A percentile compares a stretch with the other conserved stretches of the same genome.
Evolutionary conservation across 768 basidiomycete species (phyloP).

Genomic region (Daedaleopsis nitida): DNA sequence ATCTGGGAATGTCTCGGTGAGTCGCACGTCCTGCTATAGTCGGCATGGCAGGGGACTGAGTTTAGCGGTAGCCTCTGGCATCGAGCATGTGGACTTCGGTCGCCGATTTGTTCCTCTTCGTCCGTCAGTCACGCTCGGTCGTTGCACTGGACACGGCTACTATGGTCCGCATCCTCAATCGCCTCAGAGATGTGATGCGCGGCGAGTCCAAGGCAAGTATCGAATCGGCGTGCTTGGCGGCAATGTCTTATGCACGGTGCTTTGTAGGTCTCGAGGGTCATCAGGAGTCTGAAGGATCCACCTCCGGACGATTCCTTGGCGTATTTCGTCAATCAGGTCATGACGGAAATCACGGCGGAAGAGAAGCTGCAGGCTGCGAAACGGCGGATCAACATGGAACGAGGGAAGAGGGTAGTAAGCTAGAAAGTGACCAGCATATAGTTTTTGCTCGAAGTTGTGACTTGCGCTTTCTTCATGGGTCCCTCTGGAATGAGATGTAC

Average conservation of each 20-base stretch:
- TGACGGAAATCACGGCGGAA: conserved; percentile 64
- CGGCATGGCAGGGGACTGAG: neutral
- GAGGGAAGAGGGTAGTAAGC: conserved; percentile 22
- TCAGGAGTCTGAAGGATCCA: conserved; percentile 53
- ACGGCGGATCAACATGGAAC: conserved; percentile 26
- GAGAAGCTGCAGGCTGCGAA: conserved; percentile 60
- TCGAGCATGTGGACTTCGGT: conserved; percentile 60
- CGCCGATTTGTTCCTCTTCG: conserved; percentile 65
- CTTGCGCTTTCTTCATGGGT: too few species aligned
- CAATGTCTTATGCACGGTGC: neutral
- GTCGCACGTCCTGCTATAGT: neutral
- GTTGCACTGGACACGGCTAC: conserved; percentile 55
- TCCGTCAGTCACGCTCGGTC: conserved; percentile 55
- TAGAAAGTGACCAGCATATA: conserved; percentile 2
- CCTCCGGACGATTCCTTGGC: conserved; percentile 47
- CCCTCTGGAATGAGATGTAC: too few species aligned
- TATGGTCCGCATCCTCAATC: conserved; percentile 51
- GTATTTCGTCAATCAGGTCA: conserved; percentile 56
- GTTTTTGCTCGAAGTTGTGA: neutral
- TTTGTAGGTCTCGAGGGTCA: conserved; percentile 54
- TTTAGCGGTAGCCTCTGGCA: conserved; percentile 47
- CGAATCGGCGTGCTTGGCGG: neutral
- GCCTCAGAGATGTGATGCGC: conserved; percentile 45
- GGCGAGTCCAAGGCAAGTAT: conserved; percentile 57
- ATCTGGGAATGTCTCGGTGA: conserved; percentile 36